Evolutionary conservation across 257 asterid genomes (phyloP).

Genomic region (Lavandula angustifolia): DNA sequence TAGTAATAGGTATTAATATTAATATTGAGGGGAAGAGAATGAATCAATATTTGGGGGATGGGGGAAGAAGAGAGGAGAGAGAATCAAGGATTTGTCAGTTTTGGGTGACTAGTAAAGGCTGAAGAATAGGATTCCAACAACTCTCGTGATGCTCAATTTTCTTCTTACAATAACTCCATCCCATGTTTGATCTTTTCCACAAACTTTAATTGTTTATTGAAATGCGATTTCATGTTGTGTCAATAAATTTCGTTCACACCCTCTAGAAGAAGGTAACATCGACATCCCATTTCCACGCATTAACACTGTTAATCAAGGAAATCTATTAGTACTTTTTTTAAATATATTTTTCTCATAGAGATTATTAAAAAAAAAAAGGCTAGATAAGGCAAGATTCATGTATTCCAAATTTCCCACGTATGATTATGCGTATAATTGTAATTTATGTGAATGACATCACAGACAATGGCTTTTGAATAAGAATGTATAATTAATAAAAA

Average conservation of each 20-base stretch:
- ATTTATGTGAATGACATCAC: neutral
- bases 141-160: conserved; percentile 32
- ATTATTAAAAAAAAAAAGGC: conserved; percentile 2
- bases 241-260: conserved; percentile 25
- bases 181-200: conserved; percentile 31
- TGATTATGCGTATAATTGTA: neutral
- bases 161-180: conserved; percentile 22
- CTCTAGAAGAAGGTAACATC: conserved; percentile 12
- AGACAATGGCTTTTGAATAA: neutral
- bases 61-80: conserved; percentile 9
- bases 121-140: conserved; percentile 40
- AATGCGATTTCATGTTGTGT: conserved; percentile 31
- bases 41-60: too few species aligned
- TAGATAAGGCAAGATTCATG: conserved; percentile 6
- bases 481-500: neutral
- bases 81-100: conserved; percentile 32
- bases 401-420: neutral
- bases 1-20: neutral
- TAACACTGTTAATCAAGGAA: conserved; percentile 10
- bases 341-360: neutral
- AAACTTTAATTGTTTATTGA: conserved; percentile 31
- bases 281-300: conserved; percentile 15
- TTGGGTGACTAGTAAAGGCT: conserved; percentile 34
- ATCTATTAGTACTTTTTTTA: neutral
- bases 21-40: too few species aligned